Percentiles rank a stretch among this genome's conserved stretches.
phyloP scores from a whole-genome alignment of 1,284 basidiomycete genomes.

The Cryptococcus deneoformans region DNA sequence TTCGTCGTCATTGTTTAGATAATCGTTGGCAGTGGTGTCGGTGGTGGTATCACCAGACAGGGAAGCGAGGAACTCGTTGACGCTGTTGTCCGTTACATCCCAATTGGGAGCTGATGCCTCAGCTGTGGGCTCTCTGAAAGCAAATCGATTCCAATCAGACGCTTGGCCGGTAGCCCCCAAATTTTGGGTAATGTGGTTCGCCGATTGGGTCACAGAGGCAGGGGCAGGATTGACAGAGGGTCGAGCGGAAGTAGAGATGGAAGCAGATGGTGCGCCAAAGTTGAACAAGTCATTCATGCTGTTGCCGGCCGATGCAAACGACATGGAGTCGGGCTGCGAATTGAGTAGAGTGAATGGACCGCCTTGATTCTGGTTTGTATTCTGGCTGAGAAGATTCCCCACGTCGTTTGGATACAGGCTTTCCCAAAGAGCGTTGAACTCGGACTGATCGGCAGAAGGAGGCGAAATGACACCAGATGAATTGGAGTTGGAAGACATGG shows the following conservation, averaged over 20 bases:
- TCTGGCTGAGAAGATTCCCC: slow-evolving; percentile 7
- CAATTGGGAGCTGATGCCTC: slow-evolving; percentile 22
- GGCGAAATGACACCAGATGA: slow-evolving; percentile 12
- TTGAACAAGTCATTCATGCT: neutral
- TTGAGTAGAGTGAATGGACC: slow-evolving; percentile 31
- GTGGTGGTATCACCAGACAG: slow-evolving; percentile 19
- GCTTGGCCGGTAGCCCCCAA: slow-evolving; percentile 1
- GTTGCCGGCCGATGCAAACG: slow-evolving; percentile 24
- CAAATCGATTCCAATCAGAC: slow-evolving; percentile 22
- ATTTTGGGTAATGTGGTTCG: slow-evolving; percentile 3
- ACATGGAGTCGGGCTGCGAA: slow-evolving; percentile 31
- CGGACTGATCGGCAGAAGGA: slow-evolving; percentile 21
- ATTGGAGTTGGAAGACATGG: slow-evolving; percentile 6
- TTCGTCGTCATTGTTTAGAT: slow-evolving; percentile 25
- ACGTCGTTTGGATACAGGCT: slow-evolving; percentile 40
- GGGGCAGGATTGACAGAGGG: slow-evolving; percentile 7
- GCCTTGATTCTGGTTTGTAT: neutral
- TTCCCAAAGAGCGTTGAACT: slow-evolving; percentile 43
- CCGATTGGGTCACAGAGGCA: neutral
- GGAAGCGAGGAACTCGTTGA: slow-evolving; percentile 42
- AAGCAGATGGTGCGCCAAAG: slow-evolving; percentile 8
- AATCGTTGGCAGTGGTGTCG: slow-evolving; percentile 6
- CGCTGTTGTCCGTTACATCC: slow-evolving; percentile 32
- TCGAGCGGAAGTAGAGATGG: neutral
- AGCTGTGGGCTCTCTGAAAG: slow-evolving; percentile 23